Evolutionary conservation across 441 rosid species (phyloP).

Genomic region (Populus hybrid): DNA sequence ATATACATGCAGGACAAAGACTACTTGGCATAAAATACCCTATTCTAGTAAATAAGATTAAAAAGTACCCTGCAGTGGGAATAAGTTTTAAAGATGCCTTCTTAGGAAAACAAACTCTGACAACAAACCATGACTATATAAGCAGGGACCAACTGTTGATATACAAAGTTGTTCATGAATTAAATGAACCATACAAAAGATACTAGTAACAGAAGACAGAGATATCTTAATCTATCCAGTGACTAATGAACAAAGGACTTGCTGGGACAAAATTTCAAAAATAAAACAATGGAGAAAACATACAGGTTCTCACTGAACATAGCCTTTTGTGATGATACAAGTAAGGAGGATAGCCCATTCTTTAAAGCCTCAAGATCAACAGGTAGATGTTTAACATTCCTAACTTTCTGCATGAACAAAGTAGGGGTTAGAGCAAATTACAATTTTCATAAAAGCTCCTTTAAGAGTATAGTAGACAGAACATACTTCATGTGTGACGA

Average conservation of each 20-base stretch:
- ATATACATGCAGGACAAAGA: neutral
- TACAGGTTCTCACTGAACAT: conserved; percentile 74
- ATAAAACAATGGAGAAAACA: conserved; percentile 27
- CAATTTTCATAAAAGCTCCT: conserved; percentile 20
- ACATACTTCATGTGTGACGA: conserved; percentile 92
- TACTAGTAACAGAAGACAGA: neutral
- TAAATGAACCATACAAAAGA: conserved; percentile 10
- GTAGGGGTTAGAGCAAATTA: conserved; percentile 16
- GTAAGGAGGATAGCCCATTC: conserved; percentile 86
- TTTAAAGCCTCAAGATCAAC: conserved; percentile 76
- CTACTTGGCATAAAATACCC: neutral
- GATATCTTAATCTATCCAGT: neutral
- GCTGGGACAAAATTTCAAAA: neutral
- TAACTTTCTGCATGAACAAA: conserved; percentile 64
- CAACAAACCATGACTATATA: neutral
- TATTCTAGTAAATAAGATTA: neutral
- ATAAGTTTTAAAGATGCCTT: neutral
- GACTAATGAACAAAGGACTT: conserved; percentile 10
- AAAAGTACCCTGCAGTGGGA: neutral
- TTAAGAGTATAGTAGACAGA: conserved; percentile 9
- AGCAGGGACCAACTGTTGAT: neutral
- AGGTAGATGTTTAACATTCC: conserved; percentile 64
- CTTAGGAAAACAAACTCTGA: neutral
- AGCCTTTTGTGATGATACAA: conserved; percentile 83
- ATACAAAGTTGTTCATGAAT: neutral